Base-by-base conservation (phyloP, 2,329 filamentous ascomycete species). In the Thermomyces lanuginosus region DNA sequence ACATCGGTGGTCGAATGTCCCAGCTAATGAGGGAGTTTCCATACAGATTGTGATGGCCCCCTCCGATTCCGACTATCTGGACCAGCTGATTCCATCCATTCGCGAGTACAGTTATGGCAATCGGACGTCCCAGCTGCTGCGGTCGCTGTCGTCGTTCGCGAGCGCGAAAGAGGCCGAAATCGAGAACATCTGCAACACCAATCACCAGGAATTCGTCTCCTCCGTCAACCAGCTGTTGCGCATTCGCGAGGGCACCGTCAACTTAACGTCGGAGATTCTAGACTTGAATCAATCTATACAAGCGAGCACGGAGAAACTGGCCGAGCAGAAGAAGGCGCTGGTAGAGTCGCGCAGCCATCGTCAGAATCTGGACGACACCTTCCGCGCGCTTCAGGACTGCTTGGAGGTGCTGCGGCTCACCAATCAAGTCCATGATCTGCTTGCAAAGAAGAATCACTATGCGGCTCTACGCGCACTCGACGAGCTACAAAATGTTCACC, bases 251-350 rank as follows among this genome's bases (percentile, higher is more conserved):
- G 83, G 82, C 21, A 95, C 86, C 1, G 82, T 92, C 21, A 66
- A 70, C 23, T 61, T 98, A 44, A 95, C 86, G 1, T 70, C 76
- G 20, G 86, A 98, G 51, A 95, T 98, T 32, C 61, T 98, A 36
- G 72, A 81, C 40, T 65, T 98, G 31, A 95, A 92, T 45, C 78
- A 92, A 50, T 91, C 83, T 5, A 95, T 98, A 29, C 86, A 95
- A 55, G 67, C 76, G 24, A 95, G 84, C 48, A 95, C 89, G 0
- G 83, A 95, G 58, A 84, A 83, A 50, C 63, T 98, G 18, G 86
- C 86, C 0, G 78, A 81, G 45, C 86, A 95, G 55, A 98, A 98
- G 57, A 84, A 84, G 51, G 79, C 78, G 2, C 62, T 98, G 16
- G 89, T 98, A 14, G 83, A 95, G 44, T 93, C 84, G 4, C 74